Conservation (phyloP, 805 yeast species). For the Lipomyces mesembrius region DNA sequence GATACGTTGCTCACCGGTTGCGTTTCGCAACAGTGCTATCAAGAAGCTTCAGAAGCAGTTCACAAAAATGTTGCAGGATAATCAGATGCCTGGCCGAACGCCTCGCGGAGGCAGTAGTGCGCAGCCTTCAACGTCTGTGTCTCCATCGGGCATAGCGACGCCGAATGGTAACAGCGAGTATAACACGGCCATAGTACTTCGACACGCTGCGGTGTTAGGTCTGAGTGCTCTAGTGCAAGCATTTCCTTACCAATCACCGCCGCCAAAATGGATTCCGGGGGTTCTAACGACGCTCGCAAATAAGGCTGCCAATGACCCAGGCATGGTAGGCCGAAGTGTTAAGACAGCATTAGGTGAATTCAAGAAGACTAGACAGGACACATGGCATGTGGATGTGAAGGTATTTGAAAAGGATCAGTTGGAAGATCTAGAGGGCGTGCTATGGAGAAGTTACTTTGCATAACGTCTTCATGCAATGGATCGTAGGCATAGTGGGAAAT, state of each 20-base stretch:
- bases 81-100: conserved; percentile 34
- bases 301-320: conserved; percentile 72
- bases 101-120: conserved; percentile 36
- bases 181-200: conserved; percentile 49
- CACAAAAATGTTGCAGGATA: conserved; percentile 51
- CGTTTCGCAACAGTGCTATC: conserved; percentile 50
- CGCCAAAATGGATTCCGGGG: conserved; percentile 86
- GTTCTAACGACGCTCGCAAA: conserved; percentile 71
- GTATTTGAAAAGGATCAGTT: conserved; percentile 77
- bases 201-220: conserved; percentile 89
- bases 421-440: conserved; percentile 90
- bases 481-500: neutral
- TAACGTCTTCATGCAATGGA: conserved; percentile 42
- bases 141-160: conserved; percentile 25
- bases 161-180: conserved; percentile 30
- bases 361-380: conserved; percentile 89
- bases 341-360: conserved; percentile 80
- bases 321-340: conserved; percentile 80
- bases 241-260: conserved; percentile 87
- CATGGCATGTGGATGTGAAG: conserved; percentile 89
- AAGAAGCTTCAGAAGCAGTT: conserved; percentile 52
- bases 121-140: conserved; percentile 8
- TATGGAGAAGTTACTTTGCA: conserved; percentile 90
- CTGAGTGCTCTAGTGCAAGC: conserved; percentile 87
- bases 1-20: conserved; percentile 63